Conservation (phyloP, 208 protist species). For the Acanthamoeba divionensis region DNA sequence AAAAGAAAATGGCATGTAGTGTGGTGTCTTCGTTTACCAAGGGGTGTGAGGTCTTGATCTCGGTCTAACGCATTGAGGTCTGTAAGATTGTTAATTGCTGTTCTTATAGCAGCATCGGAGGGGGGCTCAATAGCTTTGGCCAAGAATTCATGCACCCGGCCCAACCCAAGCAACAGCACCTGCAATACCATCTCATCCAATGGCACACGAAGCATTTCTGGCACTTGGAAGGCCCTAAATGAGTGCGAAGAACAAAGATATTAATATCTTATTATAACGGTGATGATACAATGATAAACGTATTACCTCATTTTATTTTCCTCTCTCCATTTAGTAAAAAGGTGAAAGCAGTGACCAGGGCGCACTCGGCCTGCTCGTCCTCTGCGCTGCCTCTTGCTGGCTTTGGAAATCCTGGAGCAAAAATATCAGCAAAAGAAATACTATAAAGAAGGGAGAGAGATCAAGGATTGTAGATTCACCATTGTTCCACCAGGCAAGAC, state of each 20-base stretch:
- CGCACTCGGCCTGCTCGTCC: slow-evolving; percentile 93
- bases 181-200: slow-evolving; percentile 93
- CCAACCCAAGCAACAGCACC: slow-evolving; percentile 73
- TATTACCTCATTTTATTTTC: neutral
- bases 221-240: slow-evolving; percentile 80
- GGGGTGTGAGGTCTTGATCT: slow-evolving; percentile 83
- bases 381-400: slow-evolving; percentile 89
- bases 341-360: slow-evolving; percentile 91
- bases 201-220: slow-evolving; percentile 94
- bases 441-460: too few relatives aligned
- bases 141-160: slow-evolving; percentile 58
- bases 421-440: too few relatives aligned
- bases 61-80: slow-evolving; percentile 82
- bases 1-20: neutral
- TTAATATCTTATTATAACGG: neutral
- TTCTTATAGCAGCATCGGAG: slow-evolving; percentile 32
- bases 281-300: neutral
- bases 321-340: slow-evolving; percentile 82
- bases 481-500: slow-evolving; percentile 71
- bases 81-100: slow-evolving; percentile 76
- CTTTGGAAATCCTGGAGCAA: slow-evolving; percentile 91
- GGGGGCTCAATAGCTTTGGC: slow-evolving; percentile 65
- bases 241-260: slow-evolving; percentile 73
- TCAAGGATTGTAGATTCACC: too few relatives aligned
- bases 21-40: neutral